Base-by-base conservation (phyloP, 495 filamentous ascomycete species). In the Pyronema domesticum region DNA sequence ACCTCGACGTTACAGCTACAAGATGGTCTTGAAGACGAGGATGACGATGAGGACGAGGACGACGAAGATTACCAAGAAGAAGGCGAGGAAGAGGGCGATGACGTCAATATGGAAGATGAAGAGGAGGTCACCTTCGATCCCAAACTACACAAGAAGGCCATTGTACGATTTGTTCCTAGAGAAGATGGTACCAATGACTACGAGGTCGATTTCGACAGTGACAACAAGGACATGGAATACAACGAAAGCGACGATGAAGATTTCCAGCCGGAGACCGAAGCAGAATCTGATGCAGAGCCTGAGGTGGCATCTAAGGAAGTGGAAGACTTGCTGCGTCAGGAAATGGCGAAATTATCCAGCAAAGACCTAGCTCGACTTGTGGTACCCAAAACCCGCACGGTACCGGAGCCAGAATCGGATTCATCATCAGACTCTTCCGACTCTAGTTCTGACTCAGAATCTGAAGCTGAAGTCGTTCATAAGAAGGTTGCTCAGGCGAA, bases 41-140 rank as follows among this genome's bases (percentile, higher is more conserved):
- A 72, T 35, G 58, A 59, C 3, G 60, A 59, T 10, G 66, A 64
- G 7, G 58, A 68, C 43, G 67, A 60, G 42, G 65, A 65, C 10
- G 58, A 64, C 36, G 65, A 64, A 15, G 39, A 44, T 37, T 6
- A 52, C 37, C 15, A 39, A 10, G 67, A 65, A 17, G 54, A 56
- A 17, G 37, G 30, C 19, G 57, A 61, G 5, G 65, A 61, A 14
- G 55, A 74, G 7, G 57, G 67, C 43, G 67, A 65, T 11, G 62
- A 65, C 17, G 64, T 60, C 8, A 63, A 66, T 37, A 58, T 53
- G 1, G 43, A 49, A 3, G 7, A 39, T 19, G 34, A 46, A 46
- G 1, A 37, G 2, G 48, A 36, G 0, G 8, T 19, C 14, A 13
- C 14, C 14, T 55, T 49, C 19, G 18, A 33, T 37, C 39, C 52